Base-by-base conservation (phyloP, 495 filamentous ascomycete species). In the Xylaria palmicola region DNA sequence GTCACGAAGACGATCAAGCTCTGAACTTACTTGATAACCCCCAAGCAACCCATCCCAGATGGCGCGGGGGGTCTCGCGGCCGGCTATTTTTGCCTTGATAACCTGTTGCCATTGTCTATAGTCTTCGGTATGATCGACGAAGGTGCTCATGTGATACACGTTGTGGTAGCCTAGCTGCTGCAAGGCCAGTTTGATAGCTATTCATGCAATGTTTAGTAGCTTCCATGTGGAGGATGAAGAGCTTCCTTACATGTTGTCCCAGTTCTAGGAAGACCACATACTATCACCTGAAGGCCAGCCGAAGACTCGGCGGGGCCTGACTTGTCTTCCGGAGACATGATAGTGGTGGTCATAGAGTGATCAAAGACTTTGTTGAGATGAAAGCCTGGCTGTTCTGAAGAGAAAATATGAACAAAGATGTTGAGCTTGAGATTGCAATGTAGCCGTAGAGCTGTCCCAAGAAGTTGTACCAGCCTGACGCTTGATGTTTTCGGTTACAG, bases 91-190 rank as follows among this genome's bases (percentile, higher is more conserved):
- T 61, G 83, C 84, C 17, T 71, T 72, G 26, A 86, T 75, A 57
- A 83, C 85, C 66, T 86, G 79, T 62, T 78, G 76, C 85, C 85
- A 87, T 78, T 85, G 82, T 20, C 80, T 58, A 58, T 77, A 80
- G 67, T 87, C 84, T 0, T 80, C 81, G 3, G 84, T 82, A 72
- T 87, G 85, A 70, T 86, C 81, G 62, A 77, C 77, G 56, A 79
- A 82, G 37, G 78, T 81, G 79, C 86, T 83, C 83, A 86, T 86
- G 74, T 86, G 84, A 75, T 88, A 86, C 60, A 76, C 79, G 68
- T 83, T 80, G 54, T 71, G 62, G 69, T 81, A 86, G 45, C 85
- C 84, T 24, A 87, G 74, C 43, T 81, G 73, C 62, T 85, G 78
- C 9, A 87, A 72, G 9, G 83, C 84, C 52, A 76, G 79, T 45